These are phyloP conservation scores for Colletotrichum phormii DNA, from an alignment of 2,329 filamentous ascomycete species.

Conservation along the genomic window DNA sequence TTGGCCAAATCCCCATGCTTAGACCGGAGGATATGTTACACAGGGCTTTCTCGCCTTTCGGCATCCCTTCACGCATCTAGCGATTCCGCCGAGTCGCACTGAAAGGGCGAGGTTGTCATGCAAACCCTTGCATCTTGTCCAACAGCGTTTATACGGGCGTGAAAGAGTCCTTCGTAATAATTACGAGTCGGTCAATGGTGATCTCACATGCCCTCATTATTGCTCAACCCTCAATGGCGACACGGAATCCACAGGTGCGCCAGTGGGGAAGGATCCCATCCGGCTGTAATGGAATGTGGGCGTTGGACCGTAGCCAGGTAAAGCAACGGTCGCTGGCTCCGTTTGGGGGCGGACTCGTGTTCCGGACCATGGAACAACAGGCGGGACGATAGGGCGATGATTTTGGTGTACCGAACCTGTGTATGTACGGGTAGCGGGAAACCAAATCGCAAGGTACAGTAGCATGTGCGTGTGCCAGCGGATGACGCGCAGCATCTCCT, in stretches of 20 bases:
- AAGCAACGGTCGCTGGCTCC: background rate
- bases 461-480: background rate
- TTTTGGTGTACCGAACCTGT: background rate
- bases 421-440: background rate
- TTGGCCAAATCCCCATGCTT: conserved; percentile 9
- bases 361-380: background rate
- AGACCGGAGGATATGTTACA: background rate
- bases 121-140: background rate
- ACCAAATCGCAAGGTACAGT: background rate
- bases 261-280: background rate
- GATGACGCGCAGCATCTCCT: conserved; percentile 1
- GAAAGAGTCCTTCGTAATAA: background rate
- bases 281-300: background rate
- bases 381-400: background rate
- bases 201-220: background rate
- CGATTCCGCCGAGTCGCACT: too few relatives aligned
- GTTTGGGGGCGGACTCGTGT: background rate
- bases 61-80: too few relatives aligned
- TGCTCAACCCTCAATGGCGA: background rate
- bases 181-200: conserved; percentile 22
- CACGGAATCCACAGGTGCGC: background rate
- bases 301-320: background rate
- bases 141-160: background rate
- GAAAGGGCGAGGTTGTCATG: background rate
- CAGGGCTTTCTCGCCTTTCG: background rate